These are phyloP conservation scores for Phytophthora europaea DNA, from an alignment of 352 stramenopile genomes.

Conservation along the genomic window DNA sequence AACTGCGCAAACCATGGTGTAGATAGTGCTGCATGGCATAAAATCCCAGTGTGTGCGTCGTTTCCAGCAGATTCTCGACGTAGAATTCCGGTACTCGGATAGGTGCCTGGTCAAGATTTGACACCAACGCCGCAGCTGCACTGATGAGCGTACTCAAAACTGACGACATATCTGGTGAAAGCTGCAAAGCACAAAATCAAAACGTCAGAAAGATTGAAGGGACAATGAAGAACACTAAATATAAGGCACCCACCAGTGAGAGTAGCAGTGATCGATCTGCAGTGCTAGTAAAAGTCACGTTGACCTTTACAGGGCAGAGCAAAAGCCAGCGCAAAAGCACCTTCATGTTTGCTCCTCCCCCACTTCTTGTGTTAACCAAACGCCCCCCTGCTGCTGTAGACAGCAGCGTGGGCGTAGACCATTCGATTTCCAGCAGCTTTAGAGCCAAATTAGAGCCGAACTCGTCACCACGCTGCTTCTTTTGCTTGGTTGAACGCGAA, in stretches of 20 bases:
- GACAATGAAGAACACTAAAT: background rate
- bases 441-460: conserved; percentile 64
- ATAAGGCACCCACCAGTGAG: conserved; percentile 60
- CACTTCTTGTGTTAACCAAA: conserved; percentile 38
- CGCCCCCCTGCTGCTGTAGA: conserved; percentile 41
- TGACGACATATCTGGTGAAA: conserved; percentile 86
- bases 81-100: conserved; percentile 93
- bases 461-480: conserved; percentile 20
- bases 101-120: conserved; percentile 87
- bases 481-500: conserved; percentile 37
- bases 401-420: conserved; percentile 58
- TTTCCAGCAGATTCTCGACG: conserved; percentile 90
- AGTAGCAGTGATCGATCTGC: conserved; percentile 85
- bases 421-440: conserved; percentile 66
- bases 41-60: conserved; percentile 84
- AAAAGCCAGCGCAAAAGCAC: conserved; percentile 83
- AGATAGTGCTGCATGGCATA: conserved; percentile 92
- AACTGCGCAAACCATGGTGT: conserved; percentile 83
- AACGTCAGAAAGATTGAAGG: conserved; percentile 7
- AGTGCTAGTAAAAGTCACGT: conserved; percentile 90
- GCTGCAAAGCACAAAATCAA: conserved; percentile 36
- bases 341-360: conserved; percentile 71
- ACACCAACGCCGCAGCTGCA: conserved; percentile 81
- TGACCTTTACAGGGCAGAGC: conserved; percentile 88
- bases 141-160: conserved; percentile 85